Base-by-base conservation (phyloP, 2,329 filamentous ascomycete genomes). In the Dactylellina haptotyla region DNA sequence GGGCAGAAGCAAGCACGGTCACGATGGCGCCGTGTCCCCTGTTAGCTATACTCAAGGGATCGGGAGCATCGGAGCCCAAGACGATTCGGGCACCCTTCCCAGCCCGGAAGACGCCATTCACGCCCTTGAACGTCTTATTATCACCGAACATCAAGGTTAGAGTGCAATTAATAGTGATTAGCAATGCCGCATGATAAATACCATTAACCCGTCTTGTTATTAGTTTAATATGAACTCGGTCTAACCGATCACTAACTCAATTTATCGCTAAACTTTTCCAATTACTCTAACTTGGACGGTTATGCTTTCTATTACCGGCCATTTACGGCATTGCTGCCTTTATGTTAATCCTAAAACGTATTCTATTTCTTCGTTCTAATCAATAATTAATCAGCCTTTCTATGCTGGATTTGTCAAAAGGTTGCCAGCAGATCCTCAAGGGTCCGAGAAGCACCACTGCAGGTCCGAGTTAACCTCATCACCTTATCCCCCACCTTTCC, bases 261-360 rank as follows among this genome's bases (percentile, higher is more conserved):
- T 16, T 50, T 43, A 48, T 67, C 32, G 63, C 63, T 59, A 59
- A 58, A 59, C 3, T 45, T 67, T 59, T 26, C 63, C 63, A 18
- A 30, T 66, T 46, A 23, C 16, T 30, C n/a, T 48, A 46, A 39
- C 39, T 56, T 53, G n/a, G 39, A 59, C 63, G 63, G 53, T 32
- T 67, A 45, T 51, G 53, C 39, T 45, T 59, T 67, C 63, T 67
- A 45, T 50, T 43, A 59, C 18, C 25, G 53, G 63, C 16, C 28
- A 16, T 12, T 30, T 5, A 53, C n/a, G 18, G 26, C 26, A 18
- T 18, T 46, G 10, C 16, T 8, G 16, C 4, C 20, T 50, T 50
- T 14, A 4, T 9, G 6, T 50, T 50, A 50, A 9, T 30, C 45
- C 16, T 28, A 25, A 45, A 45, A 8, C 14, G 6, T 23, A 20